Evolutionary conservation across 768 basidiomycete species (phyloP), one percentile per base, ranked within the genome.

Genomic region (Pleurotus sapidus): DNA sequence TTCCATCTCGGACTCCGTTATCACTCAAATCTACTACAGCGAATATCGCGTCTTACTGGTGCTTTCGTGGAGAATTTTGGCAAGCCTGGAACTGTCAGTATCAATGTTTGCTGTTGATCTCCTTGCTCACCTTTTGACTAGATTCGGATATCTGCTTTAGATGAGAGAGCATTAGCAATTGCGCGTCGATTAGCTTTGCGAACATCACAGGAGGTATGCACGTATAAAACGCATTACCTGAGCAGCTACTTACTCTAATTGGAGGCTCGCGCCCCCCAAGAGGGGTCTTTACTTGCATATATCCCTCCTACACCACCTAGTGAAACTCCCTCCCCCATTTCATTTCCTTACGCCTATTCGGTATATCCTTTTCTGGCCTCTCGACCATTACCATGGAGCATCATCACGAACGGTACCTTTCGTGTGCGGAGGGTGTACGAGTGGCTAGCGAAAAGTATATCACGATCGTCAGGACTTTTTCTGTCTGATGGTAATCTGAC

Each of bases 11-110:
- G 24, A 64, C 63, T 45, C 68, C 72, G n/a, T 63, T 89, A 40
- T 71, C 68, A n/a, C 0, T 63, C 71, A 8, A 79, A 81, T 55
- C 60, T 83, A n/a, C 62, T 87, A 18, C 82, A 84, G 59, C 77
- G 76, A 24, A 82, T 92, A 58, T 92, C 91, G n/a, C 84, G 87
- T 53, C 57, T 82, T 17, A 77, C 87, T 5, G 84, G 83, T 45
- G 89, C 86, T 3, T 84, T 86, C 60, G 68, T 84, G 4, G 85
- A 89, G 65, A 78, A 77, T 57, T 63, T 75, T 24, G 78, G 77
- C 8, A 54, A 27, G 42, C 70, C 73, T 54, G 78, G 80, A 58
- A 74, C 77, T 70, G 86, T 84, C 43, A 43, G 49, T 45, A 38
- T 55, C 47, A 3, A 27, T 43, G 14, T 49, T 56, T 27, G n/a